Evolutionary conservation across 371 early-diverging fungal genomes (phyloP), one percentile per base, ranked within the genome.

Genomic region (Umbelopsis sp.): DNA sequence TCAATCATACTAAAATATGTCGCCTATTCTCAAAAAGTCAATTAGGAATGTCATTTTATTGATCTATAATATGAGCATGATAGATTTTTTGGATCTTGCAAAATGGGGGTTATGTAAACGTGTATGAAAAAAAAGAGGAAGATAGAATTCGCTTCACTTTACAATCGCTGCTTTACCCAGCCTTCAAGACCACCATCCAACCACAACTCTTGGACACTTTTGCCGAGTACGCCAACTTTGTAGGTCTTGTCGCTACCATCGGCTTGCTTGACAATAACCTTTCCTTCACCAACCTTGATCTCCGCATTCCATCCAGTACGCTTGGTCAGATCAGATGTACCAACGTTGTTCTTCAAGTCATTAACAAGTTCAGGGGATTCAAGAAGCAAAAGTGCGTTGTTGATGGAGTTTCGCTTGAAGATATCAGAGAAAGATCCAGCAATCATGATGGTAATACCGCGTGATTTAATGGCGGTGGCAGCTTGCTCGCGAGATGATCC

Each of bases 401-500:
- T 98, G 75, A 98, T 92, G 20, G 96, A 95, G 70, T 98, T 98
- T 63, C 98, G 92, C 85, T 97, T 98, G 79, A 94, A 98, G 1
- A 94, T 98, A 74, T 98, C 97, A 18, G 93, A 93, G 70, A 94
- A 94, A 14, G 95, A 94, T 2, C 93, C 96, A 46, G 96, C 95
- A 35, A 98, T 80, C 65, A 97, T 88, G 65, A 94, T 78, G 37
- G 86, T 86, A 70, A 98, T 86, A 45, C 94, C 94, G 16, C 93
- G 89, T n/a, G 94, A 89, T 70, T 92, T 81, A 44, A 98, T 85
- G 8, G 95, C 95, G 0, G 98, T 98, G 4, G 98, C 97, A 0
- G 98, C 98, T 78, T 98, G 97, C 78, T 98, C 97, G 70, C 98
- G 92, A 67, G 95, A 94, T 18, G 97, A 96, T 8, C 98, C 98